Evolutionary conservation across 1,139 yeast genomes (phyloP).

Genomic region (Suhomyces kunorum): DNA sequence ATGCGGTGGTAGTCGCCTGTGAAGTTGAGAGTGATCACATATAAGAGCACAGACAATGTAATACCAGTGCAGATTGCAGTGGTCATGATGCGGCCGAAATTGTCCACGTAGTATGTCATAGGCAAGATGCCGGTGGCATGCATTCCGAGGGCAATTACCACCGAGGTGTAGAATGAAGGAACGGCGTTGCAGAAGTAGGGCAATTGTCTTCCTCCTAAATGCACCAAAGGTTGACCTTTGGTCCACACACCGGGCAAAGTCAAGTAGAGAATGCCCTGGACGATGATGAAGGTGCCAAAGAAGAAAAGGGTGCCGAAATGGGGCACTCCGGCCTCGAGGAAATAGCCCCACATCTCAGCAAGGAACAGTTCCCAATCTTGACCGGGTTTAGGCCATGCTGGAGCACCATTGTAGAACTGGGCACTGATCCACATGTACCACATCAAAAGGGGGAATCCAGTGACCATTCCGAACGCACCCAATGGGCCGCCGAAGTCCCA

Average conservation of each 20-base stretch:
- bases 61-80: constrained; percentile 83
- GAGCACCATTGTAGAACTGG: constrained; percentile 68
- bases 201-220: constrained; percentile 73
- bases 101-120: constrained; percentile 70
- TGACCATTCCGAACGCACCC: constrained; percentile 94
- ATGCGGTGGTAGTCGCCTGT: constrained; percentile 78
- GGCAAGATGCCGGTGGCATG: constrained; percentile 77
- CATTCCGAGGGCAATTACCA: constrained; percentile 56
- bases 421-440: constrained; percentile 96
- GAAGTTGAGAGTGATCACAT: constrained; percentile 64
- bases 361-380: constrained; percentile 62
- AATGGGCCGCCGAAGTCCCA: constrained; percentile 93
- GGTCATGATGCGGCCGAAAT: constrained; percentile 90
- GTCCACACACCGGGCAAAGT: constrained; percentile 95
- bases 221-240: constrained; percentile 88
- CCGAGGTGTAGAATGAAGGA: constrained; percentile 73
- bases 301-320: constrained; percentile 63
- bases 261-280: constrained; percentile 75
- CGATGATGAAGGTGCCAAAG: constrained; percentile 67
- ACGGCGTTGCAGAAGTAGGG: constrained; percentile 94
- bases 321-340: constrained; percentile 67
- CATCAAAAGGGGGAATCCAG: constrained; percentile 91
- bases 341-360: constrained; percentile 44
- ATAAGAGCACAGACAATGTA: constrained; percentile 59
- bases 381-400: constrained; percentile 66